Evolutionary conservation across 169 alveolate species (phyloP).

Genomic region (Plasmodium gonderi): DNA sequence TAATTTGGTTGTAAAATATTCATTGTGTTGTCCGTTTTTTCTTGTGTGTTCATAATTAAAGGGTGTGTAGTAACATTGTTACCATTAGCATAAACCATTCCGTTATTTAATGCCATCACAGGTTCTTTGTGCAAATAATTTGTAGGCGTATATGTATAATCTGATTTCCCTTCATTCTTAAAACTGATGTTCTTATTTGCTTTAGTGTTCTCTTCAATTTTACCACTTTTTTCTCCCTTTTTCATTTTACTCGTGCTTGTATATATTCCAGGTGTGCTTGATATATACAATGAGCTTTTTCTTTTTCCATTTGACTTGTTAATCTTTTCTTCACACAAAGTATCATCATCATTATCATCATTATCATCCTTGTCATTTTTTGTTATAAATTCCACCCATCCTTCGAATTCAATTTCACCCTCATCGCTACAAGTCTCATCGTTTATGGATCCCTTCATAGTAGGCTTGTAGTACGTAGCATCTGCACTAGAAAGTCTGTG

Average conservation of each 20-base stretch:
- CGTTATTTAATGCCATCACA: background rate
- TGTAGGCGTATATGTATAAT: background rate
- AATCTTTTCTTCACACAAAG: background rate
- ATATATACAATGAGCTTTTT: background rate
- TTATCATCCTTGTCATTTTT: constrained; percentile 20
- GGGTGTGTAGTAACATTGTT: background rate
- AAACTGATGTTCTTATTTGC: background rate
- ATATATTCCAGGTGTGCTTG: background rate
- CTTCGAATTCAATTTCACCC: constrained; percentile 68
- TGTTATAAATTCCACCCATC: constrained; percentile 72
- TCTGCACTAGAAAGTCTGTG: constrained; percentile 35
- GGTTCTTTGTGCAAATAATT: constrained; percentile 27
- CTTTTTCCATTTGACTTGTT: background rate
- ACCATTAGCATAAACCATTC: background rate
- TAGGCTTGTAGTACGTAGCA: constrained; percentile 31
- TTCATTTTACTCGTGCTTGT: background rate
- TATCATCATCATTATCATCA: constrained; percentile 2
- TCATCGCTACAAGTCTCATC: constrained; percentile 44
- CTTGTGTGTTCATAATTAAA: constrained; percentile 25
- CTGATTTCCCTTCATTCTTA: background rate
- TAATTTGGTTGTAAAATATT: constrained; percentile 35
- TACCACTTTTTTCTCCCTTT: background rate
- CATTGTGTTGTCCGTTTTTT: background rate
- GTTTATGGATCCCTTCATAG: background rate
- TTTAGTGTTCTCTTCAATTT: background rate